These are phyloP conservation scores for Gloeostereum incarnatum DNA, from an alignment of 768 basidiomycete genomes.

Conservation along the genomic window DNA sequence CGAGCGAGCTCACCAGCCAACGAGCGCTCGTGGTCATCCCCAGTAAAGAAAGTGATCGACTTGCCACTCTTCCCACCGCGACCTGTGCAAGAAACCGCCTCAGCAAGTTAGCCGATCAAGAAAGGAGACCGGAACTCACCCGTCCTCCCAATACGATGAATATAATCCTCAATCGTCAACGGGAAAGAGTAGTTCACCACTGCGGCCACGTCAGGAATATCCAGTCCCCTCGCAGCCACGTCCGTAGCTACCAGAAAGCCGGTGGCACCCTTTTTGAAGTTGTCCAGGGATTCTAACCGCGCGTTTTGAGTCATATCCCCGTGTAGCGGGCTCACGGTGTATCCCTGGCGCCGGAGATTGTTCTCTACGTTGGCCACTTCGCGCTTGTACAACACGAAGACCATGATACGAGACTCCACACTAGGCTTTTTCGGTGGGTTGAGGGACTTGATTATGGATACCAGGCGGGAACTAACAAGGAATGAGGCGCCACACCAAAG, in stretches of 20 bases:
- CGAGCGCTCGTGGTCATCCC: slow-evolving; percentile 72
- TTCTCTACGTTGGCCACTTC: slow-evolving; percentile 88
- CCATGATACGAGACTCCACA: slow-evolving; percentile 67
- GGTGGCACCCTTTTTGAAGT: slow-evolving; percentile 75
- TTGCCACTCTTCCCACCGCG: slow-evolving; percentile 87
- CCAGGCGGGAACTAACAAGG: no score
- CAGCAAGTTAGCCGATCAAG: background rate
- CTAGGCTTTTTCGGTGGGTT: slow-evolving; percentile 32
- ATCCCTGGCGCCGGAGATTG: slow-evolving; percentile 64
- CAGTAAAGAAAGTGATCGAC: slow-evolving; percentile 96
- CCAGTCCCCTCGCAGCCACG: slow-evolving; percentile 93
- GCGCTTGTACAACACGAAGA: slow-evolving; percentile 97
- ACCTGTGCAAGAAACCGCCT: slow-evolving; percentile 30
- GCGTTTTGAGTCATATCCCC: slow-evolving; percentile 86
- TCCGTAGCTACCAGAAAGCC: slow-evolving; percentile 92
- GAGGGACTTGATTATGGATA: no score
- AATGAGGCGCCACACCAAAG: no score
- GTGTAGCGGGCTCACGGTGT: slow-evolving; percentile 75
- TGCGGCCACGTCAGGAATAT: slow-evolving; percentile 91
- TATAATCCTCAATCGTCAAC: slow-evolving; percentile 88
- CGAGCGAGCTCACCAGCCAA: slow-evolving; percentile 91
- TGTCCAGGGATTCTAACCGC: slow-evolving; percentile 77
- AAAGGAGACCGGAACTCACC: slow-evolving; percentile 33
- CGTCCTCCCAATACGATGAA: slow-evolving; percentile 86
- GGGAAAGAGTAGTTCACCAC: slow-evolving; percentile 99